Conservation (phyloP, 2,329 filamentous ascomycete genomes). For the Chalaropsis thielavioides region DNA sequence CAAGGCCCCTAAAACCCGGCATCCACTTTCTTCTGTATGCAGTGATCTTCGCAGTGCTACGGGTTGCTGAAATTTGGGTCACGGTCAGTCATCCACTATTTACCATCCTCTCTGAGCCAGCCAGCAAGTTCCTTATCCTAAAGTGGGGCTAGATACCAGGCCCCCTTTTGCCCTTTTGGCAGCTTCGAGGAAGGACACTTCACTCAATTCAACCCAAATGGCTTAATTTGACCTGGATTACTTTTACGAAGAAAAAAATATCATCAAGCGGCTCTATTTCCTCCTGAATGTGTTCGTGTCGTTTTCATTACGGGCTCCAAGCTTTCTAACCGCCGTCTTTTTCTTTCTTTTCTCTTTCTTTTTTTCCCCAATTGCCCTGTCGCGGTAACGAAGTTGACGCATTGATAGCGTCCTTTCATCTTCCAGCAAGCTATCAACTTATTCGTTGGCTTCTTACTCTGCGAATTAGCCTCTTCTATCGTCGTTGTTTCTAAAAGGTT, state of each 20-base stretch:
- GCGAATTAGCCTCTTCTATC: conserved; percentile 5
- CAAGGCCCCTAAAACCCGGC: not conserved
- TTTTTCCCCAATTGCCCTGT: conserved; percentile 4
- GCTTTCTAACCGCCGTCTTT: conserved; percentile 3
- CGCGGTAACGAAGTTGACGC: conserved; percentile 4
- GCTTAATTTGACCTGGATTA: conserved; percentile 2
- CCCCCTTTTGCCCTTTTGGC: conserved; percentile 12
- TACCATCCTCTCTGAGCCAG: not conserved
- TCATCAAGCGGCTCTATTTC: conserved; percentile 5
- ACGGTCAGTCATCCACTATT: not conserved
- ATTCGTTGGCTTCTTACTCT: not conserved
- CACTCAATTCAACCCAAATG: conserved; percentile 10
- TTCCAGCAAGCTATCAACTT: not conserved
- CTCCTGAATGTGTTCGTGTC: conserved; percentile 16
- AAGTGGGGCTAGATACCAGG: conserved; percentile 10
- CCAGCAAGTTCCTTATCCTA: conserved; percentile 2
- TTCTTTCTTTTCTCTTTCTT: conserved; percentile 5
- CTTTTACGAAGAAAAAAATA: conserved; percentile 7
- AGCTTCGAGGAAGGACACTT: conserved; percentile 12
- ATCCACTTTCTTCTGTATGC: not conserved
- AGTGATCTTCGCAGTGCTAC: not conserved
- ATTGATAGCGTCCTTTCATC: conserved; percentile 2
- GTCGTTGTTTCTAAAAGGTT: not conserved
- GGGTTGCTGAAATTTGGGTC: not conserved
- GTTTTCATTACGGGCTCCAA: conserved; percentile 12